These are phyloP conservation scores for Ophiostoma quercus DNA, from an alignment of 2,329 filamentous ascomycete genomes.

Conservation along the genomic window DNA sequence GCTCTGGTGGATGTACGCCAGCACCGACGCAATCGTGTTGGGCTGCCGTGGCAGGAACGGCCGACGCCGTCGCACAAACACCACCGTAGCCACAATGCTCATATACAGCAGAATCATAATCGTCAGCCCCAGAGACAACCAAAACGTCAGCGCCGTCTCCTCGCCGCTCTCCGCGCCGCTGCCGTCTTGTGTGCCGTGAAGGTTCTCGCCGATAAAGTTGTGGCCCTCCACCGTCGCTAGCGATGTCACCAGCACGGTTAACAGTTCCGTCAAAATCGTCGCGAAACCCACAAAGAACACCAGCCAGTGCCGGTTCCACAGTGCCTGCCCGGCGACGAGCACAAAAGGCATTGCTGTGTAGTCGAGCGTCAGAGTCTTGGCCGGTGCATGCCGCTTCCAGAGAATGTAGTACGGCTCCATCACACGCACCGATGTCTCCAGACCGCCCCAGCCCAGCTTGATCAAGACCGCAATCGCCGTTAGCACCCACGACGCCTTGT, in stretches of 20 bases:
- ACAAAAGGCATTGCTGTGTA: constrained; percentile 68
- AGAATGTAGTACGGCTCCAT: constrained; percentile 71
- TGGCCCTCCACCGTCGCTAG: constrained; percentile 60
- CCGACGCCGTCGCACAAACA: constrained; percentile 58
- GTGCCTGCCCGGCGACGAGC: constrained; percentile 56
- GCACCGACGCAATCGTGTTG: constrained; percentile 68
- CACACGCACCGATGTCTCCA: constrained; percentile 66
- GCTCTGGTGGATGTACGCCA: constrained; percentile 74
- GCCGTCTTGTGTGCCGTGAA: constrained; percentile 25
- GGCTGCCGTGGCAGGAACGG: constrained; percentile 73
- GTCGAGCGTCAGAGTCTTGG: constrained; percentile 63
- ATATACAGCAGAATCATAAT: constrained; percentile 63
- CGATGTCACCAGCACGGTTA: constrained; percentile 63
- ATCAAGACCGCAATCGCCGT: constrained; percentile 61
- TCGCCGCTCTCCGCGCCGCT: constrained; percentile 49
- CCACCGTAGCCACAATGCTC: constrained; percentile 51
- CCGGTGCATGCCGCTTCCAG: constrained; percentile 58
- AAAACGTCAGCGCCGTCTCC: constrained; percentile 61
- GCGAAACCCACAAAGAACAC: constrained; percentile 66
- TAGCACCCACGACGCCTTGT: constrained; percentile 59
- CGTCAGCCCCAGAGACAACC: constrained; percentile 57
- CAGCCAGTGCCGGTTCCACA: constrained; percentile 59
- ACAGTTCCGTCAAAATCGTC: constrained; percentile 65
- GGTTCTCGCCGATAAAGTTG: constrained; percentile 42
- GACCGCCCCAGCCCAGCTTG: constrained; percentile 62